Evolutionary conservation across 1,284 basidiomycete species (phyloP).

Genomic region (Moesziomyces sp.): DNA sequence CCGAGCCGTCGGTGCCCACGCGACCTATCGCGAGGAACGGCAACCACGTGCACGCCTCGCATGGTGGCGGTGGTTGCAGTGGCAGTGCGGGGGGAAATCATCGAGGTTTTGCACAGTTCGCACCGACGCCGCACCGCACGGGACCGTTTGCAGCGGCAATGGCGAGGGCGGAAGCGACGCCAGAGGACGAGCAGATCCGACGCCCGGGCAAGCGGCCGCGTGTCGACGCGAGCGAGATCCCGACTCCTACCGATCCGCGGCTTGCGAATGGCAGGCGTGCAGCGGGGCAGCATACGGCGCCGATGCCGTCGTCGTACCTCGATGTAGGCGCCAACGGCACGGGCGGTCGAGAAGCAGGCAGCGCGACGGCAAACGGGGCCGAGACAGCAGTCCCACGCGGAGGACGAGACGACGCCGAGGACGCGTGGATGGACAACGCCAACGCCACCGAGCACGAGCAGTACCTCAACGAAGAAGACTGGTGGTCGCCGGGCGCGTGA

Average conservation of each 20-base stretch:
- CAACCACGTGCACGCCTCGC: background rate
- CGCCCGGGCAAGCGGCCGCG: constrained; percentile 39
- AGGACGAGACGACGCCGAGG: constrained; percentile 12
- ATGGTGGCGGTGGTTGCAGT: background rate
- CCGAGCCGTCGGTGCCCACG: constrained; percentile 22
- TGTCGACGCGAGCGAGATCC: constrained; percentile 4
- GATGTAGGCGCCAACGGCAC: constrained; percentile 13
- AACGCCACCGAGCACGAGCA: constrained; percentile 31
- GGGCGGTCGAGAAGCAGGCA: background rate
- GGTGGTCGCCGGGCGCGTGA: constrained; percentile 25
- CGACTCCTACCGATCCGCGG: constrained; percentile 19
- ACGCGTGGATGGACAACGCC: constrained; percentile 38
- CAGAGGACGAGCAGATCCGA: constrained; percentile 46
- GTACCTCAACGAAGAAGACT: constrained; percentile 41
- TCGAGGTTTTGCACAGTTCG: constrained; percentile 11
- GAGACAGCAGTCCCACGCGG: constrained; percentile 2
- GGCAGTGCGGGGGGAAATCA: background rate
- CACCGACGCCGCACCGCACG: constrained; percentile 20
- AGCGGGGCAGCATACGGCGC: background rate
- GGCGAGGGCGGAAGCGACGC: constrained; percentile 26
- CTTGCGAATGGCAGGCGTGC: constrained; percentile 15
- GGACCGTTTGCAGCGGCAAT: constrained; percentile 14
- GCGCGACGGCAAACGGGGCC: constrained; percentile 9
- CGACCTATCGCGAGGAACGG: constrained; percentile 17
- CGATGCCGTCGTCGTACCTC: constrained; percentile 24